Percentiles rank a stretch among this genome's conserved stretches.
phyloP scores from a whole-genome alignment of 345 rosid species.

The Ceriops zippeliana region DNA sequence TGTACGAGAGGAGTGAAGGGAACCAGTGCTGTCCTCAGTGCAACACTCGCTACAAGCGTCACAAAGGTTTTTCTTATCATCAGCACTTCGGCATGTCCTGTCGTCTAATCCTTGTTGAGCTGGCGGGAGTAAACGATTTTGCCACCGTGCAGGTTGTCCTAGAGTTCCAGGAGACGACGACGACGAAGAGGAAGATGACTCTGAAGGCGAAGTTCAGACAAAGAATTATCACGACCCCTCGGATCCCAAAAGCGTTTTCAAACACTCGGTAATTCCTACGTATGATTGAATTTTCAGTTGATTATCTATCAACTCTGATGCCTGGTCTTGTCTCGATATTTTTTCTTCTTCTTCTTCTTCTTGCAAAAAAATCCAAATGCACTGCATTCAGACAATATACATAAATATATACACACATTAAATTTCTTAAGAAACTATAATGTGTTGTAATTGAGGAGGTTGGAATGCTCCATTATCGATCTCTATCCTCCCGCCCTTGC shows the following conservation, averaged over 20 bases:
- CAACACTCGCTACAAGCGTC: constrained; percentile 82
- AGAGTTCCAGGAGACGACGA: constrained; percentile 72
- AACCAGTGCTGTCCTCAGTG: constrained; percentile 89
- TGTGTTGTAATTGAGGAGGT: too few species aligned
- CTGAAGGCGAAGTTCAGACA: constrained; percentile 55
- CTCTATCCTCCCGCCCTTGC: too few species aligned
- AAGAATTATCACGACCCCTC: constrained; percentile 41
- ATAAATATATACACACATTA: too few species aligned
- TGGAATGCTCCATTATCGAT: too few species aligned
- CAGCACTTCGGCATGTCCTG: neutral
- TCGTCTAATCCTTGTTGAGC: neutral
- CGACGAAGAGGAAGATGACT: constrained; percentile 51
- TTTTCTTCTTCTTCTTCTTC: too few species aligned
- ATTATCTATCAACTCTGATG: neutral
- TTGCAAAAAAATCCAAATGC: too few species aligned
- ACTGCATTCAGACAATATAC: too few species aligned
- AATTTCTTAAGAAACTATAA: too few species aligned
- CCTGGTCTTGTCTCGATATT: too few species aligned
- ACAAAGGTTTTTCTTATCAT: constrained; percentile 46
- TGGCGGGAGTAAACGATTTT: neutral
- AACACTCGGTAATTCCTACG: constrained; percentile 35
- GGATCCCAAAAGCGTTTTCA: constrained; percentile 23
- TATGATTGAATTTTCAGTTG: neutral
- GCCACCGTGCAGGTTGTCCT: constrained; percentile 50
- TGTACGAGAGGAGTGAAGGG: constrained; percentile 86